Conservation (phyloP, 2,329 filamentous ascomycete genomes). For the Xylogone sp. region DNA sequence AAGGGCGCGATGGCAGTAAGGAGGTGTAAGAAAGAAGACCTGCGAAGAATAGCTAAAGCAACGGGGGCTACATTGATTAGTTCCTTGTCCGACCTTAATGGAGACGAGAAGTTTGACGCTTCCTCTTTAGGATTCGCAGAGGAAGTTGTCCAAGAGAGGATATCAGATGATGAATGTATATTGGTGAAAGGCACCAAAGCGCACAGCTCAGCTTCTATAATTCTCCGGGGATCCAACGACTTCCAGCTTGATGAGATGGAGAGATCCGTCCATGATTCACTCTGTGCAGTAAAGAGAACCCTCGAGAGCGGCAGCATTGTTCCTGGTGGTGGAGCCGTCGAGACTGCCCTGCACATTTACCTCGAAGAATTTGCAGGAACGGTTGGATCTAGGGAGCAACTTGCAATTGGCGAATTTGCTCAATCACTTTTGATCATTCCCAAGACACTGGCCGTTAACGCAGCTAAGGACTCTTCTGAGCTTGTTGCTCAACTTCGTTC, state of each 20-base stretch:
- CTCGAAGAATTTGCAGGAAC: conserved; percentile 98
- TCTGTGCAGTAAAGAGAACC: conserved; percentile 95
- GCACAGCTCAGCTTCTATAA: conserved; percentile 90
- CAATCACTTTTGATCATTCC: conserved; percentile 91
- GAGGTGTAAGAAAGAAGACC: conserved; percentile 97
- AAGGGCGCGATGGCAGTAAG: conserved; percentile 92
- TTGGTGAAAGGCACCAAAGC: conserved; percentile 93
- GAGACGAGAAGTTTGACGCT: conserved; percentile 92
- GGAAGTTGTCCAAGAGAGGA: conserved; percentile 96
- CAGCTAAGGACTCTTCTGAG: conserved; percentile 92
- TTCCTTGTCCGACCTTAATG: conserved; percentile 93
- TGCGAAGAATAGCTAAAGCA: conserved; percentile 91
- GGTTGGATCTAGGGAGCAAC: conserved; percentile 92
- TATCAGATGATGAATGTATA: conserved; percentile 98
- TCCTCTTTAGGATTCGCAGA: conserved; percentile 88
- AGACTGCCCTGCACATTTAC: conserved; percentile 99
- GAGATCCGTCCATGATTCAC: conserved; percentile 92
- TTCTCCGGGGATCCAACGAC: conserved; percentile 93
- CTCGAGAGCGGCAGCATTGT: conserved; percentile 96
- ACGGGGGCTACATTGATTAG: conserved; percentile 91
- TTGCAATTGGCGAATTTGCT: conserved; percentile 96
- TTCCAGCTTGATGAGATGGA: conserved; percentile 99
- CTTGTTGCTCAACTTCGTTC: conserved; percentile 93
- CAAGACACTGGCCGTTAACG: conserved; percentile 95
- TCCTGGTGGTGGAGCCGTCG: conserved; percentile 91